Percentiles rank a stretch among this genome's conserved stretches.
Evolutionary conservation across 169 alveolate species (phyloP).

Genomic region (Miamiensis avidus): DNA sequence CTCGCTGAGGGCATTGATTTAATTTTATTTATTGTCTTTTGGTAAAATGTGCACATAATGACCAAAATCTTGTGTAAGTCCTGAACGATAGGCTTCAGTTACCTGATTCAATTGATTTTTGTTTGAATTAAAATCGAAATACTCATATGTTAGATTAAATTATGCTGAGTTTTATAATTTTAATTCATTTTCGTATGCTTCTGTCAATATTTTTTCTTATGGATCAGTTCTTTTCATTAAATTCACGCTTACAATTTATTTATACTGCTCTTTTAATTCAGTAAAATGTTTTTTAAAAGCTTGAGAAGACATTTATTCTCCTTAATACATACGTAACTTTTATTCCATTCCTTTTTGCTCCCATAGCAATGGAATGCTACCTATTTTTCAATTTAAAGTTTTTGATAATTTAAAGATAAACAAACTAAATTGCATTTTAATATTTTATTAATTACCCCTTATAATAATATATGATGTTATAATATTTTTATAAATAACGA

Average conservation of each 20-base stretch:
- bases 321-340: slow-evolving; percentile 45
- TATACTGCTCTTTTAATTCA: slow-evolving; percentile 52
- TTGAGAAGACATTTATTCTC: slow-evolving; percentile 69
- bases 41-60: slow-evolving; percentile 45
- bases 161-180: slow-evolving; percentile 28
- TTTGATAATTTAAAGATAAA: neutral
- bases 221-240: slow-evolving; percentile 33
- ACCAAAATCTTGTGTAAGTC: slow-evolving; percentile 29
- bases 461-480: slow-evolving; percentile 79
- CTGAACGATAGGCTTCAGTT: slow-evolving; percentile 58
- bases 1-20: slow-evolving; percentile 22
- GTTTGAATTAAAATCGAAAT: slow-evolving; percentile 67
- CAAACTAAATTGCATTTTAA: slow-evolving; percentile 68
- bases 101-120: slow-evolving; percentile 37
- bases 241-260: slow-evolving; percentile 47
- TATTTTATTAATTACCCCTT: slow-evolving; percentile 96
- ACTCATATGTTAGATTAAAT: slow-evolving; percentile 50
- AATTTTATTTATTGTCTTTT: slow-evolving; percentile 38
- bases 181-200: slow-evolving; percentile 35
- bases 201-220: slow-evolving; percentile 29
- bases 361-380: slow-evolving; percentile 63
- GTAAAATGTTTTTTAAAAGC: slow-evolving; percentile 63
- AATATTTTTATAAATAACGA: slow-evolving; percentile 69
- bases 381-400: neutral
- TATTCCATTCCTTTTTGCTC: slow-evolving; percentile 59